Percentiles rank a stretch among this genome's conserved stretches.
These are phyloP conservation scores for Haplosporangium gracile DNA, from an alignment of 192 early-diverging fungal genomes.

Conservation along the genomic window DNA sequence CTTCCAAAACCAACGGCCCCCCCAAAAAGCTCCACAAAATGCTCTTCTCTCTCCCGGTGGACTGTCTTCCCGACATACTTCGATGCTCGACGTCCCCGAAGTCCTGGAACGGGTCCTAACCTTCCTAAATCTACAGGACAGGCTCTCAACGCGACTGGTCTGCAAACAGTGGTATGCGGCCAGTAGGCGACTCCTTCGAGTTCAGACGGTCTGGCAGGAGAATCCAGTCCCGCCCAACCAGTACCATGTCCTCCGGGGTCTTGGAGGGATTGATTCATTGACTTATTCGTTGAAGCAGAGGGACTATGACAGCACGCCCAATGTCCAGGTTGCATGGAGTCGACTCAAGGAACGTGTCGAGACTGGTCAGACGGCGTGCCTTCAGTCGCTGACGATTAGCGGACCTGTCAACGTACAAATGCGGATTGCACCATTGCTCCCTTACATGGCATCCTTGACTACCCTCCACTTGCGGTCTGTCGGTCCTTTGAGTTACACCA, in stretches of 20 bases:
- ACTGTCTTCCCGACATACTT: not conserved
- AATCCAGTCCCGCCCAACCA: not conserved
- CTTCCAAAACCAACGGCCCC: not conserved
- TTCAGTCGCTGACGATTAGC: not conserved
- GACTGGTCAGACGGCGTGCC: not conserved
- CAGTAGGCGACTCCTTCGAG: not conserved
- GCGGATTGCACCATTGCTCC: conserved; percentile 15
- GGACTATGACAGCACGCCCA: not conserved
- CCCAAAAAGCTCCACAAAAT: not conserved
- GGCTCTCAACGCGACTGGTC: not conserved
- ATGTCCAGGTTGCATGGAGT: conserved; percentile 11
- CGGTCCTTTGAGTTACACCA: not conserved
- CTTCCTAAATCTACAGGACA: not conserved
- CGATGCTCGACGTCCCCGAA: conserved; percentile 4
- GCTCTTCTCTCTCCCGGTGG: not conserved
- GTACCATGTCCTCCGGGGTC: conserved; percentile 4
- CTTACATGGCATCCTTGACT: conserved; percentile 6
- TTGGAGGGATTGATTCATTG: not conserved
- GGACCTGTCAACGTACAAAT: not conserved
- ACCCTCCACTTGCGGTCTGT: not conserved
- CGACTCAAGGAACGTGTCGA: conserved; percentile 1
- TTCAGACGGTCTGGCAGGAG: conserved; percentile 8
- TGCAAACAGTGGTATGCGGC: conserved; percentile 15
- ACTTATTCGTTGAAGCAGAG: not conserved
- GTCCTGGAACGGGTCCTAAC: not conserved